phyloP scores from a whole-genome alignment of 805 yeast species.

The Candida namnaoensis region DNA sequence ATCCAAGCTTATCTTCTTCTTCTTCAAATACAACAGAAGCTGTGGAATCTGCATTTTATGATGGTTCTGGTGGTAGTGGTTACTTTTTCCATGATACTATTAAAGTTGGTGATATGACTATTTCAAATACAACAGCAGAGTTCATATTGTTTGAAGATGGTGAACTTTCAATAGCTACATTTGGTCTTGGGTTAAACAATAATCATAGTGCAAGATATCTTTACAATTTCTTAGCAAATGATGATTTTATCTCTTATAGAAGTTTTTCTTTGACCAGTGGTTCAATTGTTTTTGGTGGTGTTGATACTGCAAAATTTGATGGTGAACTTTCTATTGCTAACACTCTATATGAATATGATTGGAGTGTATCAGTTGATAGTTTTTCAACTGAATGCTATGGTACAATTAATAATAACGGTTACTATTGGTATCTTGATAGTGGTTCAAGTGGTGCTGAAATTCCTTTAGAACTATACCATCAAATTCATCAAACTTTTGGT shows the following conservation, averaged over 20 bases:
- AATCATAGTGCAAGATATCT: neutral
- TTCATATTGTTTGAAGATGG: constrained; percentile 1
- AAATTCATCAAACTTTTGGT: constrained; percentile 9
- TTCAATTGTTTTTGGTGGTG: constrained; percentile 13
- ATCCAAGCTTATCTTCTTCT: neutral
- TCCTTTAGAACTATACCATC: constrained; percentile 4
- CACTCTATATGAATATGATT: neutral
- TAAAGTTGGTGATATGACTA: constrained; percentile 2
- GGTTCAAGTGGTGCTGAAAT: constrained; percentile 8
- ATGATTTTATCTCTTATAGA: constrained; percentile 4
- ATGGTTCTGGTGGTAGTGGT: constrained; percentile 4
- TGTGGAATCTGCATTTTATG: constrained; percentile 1
- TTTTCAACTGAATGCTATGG: constrained; percentile 9
- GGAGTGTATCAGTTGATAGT: constrained; percentile 3
- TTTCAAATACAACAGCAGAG: neutral
- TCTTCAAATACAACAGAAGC: constrained; percentile 2
- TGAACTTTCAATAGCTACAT: constrained; percentile 2
- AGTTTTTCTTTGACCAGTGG: constrained; percentile 8
- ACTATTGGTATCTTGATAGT: constrained; percentile 6
- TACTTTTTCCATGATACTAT: constrained; percentile 5
- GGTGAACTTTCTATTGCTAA: constrained; percentile 9
- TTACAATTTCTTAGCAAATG: constrained; percentile 1
- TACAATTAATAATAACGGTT: constrained; percentile 1
- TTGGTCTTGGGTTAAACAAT: constrained; percentile 6
- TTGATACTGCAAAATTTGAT: constrained; percentile 8